Conservation (phyloP, 129 eudicot species). For the Oenanthe sinensis region DNA sequence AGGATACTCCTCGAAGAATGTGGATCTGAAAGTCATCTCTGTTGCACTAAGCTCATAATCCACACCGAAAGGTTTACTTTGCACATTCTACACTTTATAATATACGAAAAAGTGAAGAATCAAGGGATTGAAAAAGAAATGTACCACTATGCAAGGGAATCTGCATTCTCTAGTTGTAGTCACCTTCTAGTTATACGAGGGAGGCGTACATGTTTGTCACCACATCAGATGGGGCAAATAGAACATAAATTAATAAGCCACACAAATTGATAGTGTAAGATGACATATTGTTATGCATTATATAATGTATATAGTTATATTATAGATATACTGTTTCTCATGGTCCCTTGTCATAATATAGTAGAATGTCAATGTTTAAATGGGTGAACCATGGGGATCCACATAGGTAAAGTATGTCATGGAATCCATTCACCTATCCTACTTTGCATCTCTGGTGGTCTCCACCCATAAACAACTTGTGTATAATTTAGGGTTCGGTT, state of each 20-base stretch:
- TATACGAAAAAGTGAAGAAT: background rate
- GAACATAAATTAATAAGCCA: background rate
- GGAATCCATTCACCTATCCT: background rate
- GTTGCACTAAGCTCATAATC: background rate
- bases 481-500: too few species aligned
- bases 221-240: background rate
- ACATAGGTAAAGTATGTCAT: background rate
- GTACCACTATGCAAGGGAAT: constrained; percentile 3
- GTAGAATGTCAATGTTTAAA: constrained; percentile 1
- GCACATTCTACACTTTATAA: background rate
- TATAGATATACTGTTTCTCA: background rate
- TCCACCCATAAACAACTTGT: background rate
- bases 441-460: constrained; percentile 1
- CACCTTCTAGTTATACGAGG: constrained; percentile 1
- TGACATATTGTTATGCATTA: background rate
- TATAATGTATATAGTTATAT: background rate
- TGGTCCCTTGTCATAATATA: background rate
- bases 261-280: background rate
- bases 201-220: background rate
- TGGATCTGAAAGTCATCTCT: background rate
- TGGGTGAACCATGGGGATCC: constrained; percentile 2
- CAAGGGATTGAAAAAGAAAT: background rate
- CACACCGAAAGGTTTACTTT: background rate
- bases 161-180: constrained; percentile 6
- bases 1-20: background rate